phyloP scores from a whole-genome alignment of 177 flowering plant species.

The Viscum album region DNA sequence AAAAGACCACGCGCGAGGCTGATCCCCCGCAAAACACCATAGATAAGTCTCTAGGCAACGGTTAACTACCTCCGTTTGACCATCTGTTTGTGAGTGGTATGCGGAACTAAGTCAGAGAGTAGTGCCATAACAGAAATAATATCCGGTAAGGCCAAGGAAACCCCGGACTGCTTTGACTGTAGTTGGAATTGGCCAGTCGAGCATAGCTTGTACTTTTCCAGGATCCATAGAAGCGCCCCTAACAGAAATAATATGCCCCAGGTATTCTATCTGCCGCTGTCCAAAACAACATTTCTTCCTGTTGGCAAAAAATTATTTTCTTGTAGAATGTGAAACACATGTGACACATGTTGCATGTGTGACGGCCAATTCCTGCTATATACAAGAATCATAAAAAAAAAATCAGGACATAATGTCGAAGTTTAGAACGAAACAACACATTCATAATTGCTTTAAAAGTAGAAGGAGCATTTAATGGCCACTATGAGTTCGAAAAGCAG shows the following conservation, averaged over 20 bases:
- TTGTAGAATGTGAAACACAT: no score
- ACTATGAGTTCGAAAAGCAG: slow-evolving; percentile 2
- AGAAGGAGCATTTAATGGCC: slow-evolving; percentile 9
- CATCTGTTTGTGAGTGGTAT: background rate
- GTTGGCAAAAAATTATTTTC: no score
- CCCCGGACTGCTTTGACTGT: background rate
- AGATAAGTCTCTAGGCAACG: slow-evolving; percentile 1
- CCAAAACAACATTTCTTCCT: background rate
- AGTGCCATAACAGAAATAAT: slow-evolving; percentile 6
- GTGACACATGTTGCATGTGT: no score
- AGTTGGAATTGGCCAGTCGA: background rate
- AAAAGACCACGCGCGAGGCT: background rate
- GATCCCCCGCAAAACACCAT: background rate
- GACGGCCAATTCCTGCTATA: no score
- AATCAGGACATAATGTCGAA: no score
- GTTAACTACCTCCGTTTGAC: background rate
- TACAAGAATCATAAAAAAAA: no score
- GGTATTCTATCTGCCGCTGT: background rate
- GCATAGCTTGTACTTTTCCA: background rate
- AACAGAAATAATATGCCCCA: background rate
- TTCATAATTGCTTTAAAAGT: no score
- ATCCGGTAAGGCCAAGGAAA: background rate
- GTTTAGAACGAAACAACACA: no score
- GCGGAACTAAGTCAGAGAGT: background rate
- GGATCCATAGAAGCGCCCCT: background rate